phyloP scores from a whole-genome alignment of 75 land plant species.

The Sequoiadendron giganteum region DNA sequence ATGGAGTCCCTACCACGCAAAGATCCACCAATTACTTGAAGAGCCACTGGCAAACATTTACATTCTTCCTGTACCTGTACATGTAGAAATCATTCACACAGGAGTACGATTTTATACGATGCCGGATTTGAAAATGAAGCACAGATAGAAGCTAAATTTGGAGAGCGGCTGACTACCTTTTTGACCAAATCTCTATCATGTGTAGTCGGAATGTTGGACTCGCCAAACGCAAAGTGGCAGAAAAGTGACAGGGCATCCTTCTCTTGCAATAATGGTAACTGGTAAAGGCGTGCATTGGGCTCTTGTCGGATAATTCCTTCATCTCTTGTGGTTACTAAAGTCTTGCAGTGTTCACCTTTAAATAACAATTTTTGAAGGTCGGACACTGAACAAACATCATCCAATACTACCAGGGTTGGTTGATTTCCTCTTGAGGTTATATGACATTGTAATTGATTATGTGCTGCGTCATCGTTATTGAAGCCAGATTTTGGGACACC shows the following conservation, averaged over 20 bases:
- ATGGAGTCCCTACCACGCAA: neutral
- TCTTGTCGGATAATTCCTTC: neutral
- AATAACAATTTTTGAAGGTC: neutral
- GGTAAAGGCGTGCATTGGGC: neutral
- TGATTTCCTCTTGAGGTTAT: neutral
- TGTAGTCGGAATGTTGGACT: neutral
- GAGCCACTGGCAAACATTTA: neutral
- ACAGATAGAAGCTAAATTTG: too few relatives aligned
- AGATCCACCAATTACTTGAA: neutral
- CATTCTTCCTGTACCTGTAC: neutral
- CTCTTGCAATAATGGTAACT: neutral
- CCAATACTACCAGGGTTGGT: neutral
- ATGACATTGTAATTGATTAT: neutral
- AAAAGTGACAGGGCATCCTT: neutral
- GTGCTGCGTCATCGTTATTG: neutral
- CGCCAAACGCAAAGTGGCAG: neutral
- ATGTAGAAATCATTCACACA: neutral
- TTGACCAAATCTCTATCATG: neutral
- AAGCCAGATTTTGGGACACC: neutral
- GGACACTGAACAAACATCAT: neutral
- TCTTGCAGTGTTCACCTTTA: neutral
- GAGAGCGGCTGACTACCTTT: neutral
- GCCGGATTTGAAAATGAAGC: too few relatives aligned
- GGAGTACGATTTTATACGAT: too few relatives aligned
- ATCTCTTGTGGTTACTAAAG: neutral